Conservation (phyloP, 768 basidiomycete genomes). For the Collybia sp. region DNA sequence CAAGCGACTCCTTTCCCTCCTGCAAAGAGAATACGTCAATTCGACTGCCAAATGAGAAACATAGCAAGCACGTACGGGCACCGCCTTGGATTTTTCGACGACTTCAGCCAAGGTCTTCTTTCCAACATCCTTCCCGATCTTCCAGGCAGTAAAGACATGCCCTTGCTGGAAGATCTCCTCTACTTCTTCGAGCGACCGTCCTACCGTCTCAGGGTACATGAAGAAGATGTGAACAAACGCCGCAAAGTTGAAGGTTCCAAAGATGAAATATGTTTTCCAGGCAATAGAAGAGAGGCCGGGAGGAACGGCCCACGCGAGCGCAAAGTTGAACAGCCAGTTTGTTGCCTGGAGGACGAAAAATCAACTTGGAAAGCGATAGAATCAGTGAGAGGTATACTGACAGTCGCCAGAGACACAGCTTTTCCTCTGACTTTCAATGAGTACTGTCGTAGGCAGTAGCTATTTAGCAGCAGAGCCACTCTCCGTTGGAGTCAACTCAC, state of each 20-base stretch:
- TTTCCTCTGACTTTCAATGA: conserved; percentile 63
- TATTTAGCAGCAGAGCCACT: not conserved
- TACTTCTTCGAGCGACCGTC: conserved; percentile 71
- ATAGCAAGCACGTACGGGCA: conserved; percentile 3
- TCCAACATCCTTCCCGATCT: conserved; percentile 55
- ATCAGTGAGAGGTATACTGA: conserved; percentile 8
- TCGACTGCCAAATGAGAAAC: no score
- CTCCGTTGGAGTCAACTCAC: conserved; percentile 14
- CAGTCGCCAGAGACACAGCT: conserved; percentile 48
- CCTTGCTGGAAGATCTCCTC: conserved; percentile 74
- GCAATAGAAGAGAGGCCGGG: conserved; percentile 64
- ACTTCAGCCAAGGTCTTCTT: conserved; percentile 57
- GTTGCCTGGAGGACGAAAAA: conserved; percentile 39
- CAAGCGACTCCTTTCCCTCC: no score
- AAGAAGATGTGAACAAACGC: conserved; percentile 70
- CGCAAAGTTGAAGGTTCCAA: conserved; percentile 72
- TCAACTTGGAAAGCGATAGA: conserved; percentile 8
- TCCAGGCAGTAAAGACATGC: conserved; percentile 69
- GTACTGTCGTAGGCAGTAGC: conserved; percentile 26
- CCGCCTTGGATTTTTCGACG: conserved; percentile 20
- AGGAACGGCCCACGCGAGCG: conserved; percentile 72
- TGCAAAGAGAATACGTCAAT: no score
- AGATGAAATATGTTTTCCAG: conserved; percentile 76
- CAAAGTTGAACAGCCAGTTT: conserved; percentile 71
- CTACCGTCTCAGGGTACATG: conserved; percentile 78